Evolutionary conservation across 2,329 filamentous ascomycete genomes (phyloP).

Genomic region (Aspergillus hiratsukae): DNA sequence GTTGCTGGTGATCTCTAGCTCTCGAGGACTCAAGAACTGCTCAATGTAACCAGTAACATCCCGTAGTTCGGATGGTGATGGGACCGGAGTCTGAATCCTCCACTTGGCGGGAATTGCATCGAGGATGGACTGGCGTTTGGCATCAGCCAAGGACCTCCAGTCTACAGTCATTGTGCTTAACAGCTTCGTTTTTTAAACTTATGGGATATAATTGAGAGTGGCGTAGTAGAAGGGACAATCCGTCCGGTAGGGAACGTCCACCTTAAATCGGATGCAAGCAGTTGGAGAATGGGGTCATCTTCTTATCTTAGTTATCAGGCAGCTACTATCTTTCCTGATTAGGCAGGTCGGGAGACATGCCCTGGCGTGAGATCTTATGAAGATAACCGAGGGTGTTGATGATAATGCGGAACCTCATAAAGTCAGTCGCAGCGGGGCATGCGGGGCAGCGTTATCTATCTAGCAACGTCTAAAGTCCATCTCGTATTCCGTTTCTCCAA

Average conservation of each 20-base stretch:
- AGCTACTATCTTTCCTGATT: neutral
- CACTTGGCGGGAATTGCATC: conserved; percentile 55
- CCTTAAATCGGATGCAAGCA: neutral
- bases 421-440: neutral
- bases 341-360: neutral
- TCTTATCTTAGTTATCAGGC: neutral
- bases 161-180: conserved; percentile 17
- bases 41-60: conserved; percentile 58
- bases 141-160: conserved; percentile 50
- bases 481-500: neutral
- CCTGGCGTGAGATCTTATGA: neutral
- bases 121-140: conserved; percentile 53
- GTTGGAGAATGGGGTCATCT: neutral
- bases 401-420: neutral
- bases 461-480: neutral
- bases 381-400: neutral
- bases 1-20: conserved; percentile 59
- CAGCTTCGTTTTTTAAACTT: neutral
- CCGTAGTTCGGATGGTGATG: conserved; percentile 48
- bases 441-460: neutral
- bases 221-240: neutral
- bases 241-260: neutral
- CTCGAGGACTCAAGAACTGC: conserved; percentile 49
- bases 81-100: conserved; percentile 46
- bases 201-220: neutral